Base-by-base conservation (phyloP, 768 basidiomycete genomes). In the Boletus rex-veris region DNA sequence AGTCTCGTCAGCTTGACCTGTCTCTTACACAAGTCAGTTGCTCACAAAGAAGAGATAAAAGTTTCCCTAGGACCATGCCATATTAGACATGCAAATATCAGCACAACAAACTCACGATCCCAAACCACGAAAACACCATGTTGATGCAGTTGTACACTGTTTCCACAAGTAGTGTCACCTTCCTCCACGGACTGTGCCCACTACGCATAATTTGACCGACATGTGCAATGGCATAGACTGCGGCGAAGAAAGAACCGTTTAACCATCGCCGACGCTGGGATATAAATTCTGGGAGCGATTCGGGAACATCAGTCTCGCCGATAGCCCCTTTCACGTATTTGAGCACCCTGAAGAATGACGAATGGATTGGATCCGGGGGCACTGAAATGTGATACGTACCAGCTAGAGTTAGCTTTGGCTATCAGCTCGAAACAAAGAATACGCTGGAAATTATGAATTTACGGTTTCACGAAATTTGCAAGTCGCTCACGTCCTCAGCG, bases 261-360 rank as follows among this genome's bases (percentile, higher is more conserved):
- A 91, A 77, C 89, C 86, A 95, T 59, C 93, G 83, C 46, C 93
- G 80, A 7, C 94, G 85, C 64, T 98, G 96, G 54, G 81, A 80
- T 66, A 97, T 98, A 68, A 97, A 98, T 71, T 98, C 96, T 4
- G 94, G 85, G 15, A 97, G 80, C 1, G 84, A 80, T 63, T 96
- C 95, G 3, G 95, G 95, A 6, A 98, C 95, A 69, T 98, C 94
- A 0, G 93, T 96, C 68, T 93, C 90, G 16, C 87, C 95, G 47
- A 91, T 83, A 4, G 95, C 94, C 26, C 90, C 89, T 68, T 92
- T 92, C 64, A 98, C 94, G 64, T 97, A 99, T 77, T 90, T 92
- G 48, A 99, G 80, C n/a, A 92, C 79, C 96, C 96, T 97, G 57
- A 61, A 64, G 61, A 60, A 46, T 39, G 30, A 37, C 15, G 61